Base-by-base conservation (phyloP, 495 filamentous ascomycete genomes). In the Neurospora sp. region DNA sequence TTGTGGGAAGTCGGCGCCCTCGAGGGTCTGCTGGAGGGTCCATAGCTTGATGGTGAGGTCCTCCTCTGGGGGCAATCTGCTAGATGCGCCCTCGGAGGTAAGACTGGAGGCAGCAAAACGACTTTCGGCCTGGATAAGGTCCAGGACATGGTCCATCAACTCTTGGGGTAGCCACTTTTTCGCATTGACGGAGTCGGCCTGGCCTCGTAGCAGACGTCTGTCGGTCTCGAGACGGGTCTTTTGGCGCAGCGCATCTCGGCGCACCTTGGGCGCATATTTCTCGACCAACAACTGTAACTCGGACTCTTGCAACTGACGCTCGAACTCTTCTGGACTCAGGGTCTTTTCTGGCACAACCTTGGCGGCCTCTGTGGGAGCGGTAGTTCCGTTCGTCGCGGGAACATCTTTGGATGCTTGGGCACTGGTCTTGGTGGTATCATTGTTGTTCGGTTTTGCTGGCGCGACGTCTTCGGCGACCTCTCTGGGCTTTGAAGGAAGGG, bases 201-300 rank as follows among this genome's bases (percentile, higher is more conserved):
- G 93, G 44, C 87, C 84, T 71, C 93, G 89, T 71, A 97, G 86
- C 3, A 95, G 79, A 20, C 94, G 89, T 59, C 89, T 87, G 76
- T 97, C 94, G 11, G 91, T 97, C 72, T 93, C 89, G 40, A 95
- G 83, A 75, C 91, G 91, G 0, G 85, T 83, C 69, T 88, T 88
- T 77, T 94, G 91, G 7, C 93, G 89, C 71, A 84, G 81, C 12
- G 89, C 90, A 78, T 92, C 89, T 73, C 85, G 87, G 78, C 82
- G 89, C 74, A 88, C 88, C 78, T 92, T 95, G 14, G 88, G 81
- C 0, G 89, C 89, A 79, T 93, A 84, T 75, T 93, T 94, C 59
- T 98, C 94, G 10, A 97, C 89, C 18, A 97, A 81, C 40, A 90
- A 81, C 81, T 97, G 93, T 27, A 99, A 84, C 73, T 93, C 91